Base-by-base conservation (phyloP, 208 protist species). In the Herpetomonas tarakana region DNA sequence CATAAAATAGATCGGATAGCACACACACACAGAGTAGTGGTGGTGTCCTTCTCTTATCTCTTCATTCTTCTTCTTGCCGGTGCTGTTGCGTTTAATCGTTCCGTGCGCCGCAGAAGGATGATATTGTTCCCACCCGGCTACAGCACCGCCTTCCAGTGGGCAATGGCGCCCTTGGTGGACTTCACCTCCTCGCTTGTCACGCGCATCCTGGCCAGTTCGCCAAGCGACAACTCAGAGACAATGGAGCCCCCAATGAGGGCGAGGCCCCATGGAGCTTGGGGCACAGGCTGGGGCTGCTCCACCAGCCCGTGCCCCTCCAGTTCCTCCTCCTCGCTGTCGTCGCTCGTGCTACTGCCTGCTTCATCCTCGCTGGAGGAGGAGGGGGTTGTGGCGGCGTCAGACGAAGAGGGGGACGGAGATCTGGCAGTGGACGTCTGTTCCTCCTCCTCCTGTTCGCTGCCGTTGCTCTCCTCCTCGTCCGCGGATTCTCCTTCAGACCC, bases 231-330 rank as follows among this genome's bases (percentile, higher is more conserved):
- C n/a, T 81, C 67, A n/a, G 68, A 61, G 21, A 86, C 66, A 14
- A 89, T 46, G 0, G 78, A 86, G 2, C 65, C 82, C 3, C 82
- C 82, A 6, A 89, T n/a, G 7, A 89, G 35, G 39, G 80, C 69
- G 1, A 86, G 45, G 68, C 70, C 65, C 80, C 80, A 87, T 6
- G 84, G 80, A 3, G 64, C 49, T 4, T 70, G 51, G 28, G 62
- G 58, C 2, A 88, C 41, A 12, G 79, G 73, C 4, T 62, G 55
- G 3, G 58, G 65, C 49, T 84, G 78, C 28, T 75, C 18, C 3
- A 58, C 39, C 2, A 84, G 52, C 68, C 66, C 68, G 27, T 64
- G 57, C n/a, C 39, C 53, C 26, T 68, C 50, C 29, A 24, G 41
- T 11, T 54, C 39, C 6, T 54, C 65, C 9, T 70, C 56, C 1